phyloP scores from a whole-genome alignment of 116 monocot species.

The Trichopus zeylanicus region DNA sequence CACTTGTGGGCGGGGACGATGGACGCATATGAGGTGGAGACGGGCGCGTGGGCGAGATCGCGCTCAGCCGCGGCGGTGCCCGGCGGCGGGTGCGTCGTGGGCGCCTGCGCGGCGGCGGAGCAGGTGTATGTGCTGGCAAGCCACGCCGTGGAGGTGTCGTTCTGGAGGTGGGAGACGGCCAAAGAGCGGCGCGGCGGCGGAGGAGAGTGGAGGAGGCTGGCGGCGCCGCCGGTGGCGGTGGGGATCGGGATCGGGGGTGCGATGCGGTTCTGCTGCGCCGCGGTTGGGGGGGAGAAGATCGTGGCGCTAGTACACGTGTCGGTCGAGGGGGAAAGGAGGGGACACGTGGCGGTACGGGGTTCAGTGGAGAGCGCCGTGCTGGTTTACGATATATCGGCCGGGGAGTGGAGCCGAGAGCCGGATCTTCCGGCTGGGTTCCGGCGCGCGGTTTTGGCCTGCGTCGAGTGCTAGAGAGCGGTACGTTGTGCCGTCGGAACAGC shows the following conservation, averaged over 20 bases:
- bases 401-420: constrained; percentile 50
- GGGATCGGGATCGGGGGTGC: constrained; percentile 30
- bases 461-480: constrained; percentile 40
- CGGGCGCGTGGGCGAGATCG: constrained; percentile 40
- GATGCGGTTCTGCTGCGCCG: constrained; percentile 49
- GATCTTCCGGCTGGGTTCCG: constrained; percentile 44
- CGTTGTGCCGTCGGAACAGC: neutral
- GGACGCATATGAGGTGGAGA: constrained; percentile 50
- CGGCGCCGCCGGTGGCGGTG: constrained; percentile 40
- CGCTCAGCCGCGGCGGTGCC: constrained; percentile 35
- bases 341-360: too few species aligned
- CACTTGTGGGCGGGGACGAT: constrained; percentile 60
- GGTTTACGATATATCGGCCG: constrained; percentile 37
- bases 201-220: constrained; percentile 42
- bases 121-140: constrained; percentile 68
- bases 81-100: constrained; percentile 73
- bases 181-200: constrained; percentile 12
- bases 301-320: constrained; percentile 40
- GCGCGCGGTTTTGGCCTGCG: constrained; percentile 39
- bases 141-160: constrained; percentile 82
- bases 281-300: constrained; percentile 45
- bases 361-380: constrained; percentile 32
- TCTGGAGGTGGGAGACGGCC: constrained; percentile 67
- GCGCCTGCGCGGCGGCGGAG: constrained; percentile 59
- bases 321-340: constrained; percentile 7